These are phyloP conservation scores for Halenospora varia DNA, from an alignment of 495 filamentous ascomycete species.

Conservation along the genomic window DNA sequence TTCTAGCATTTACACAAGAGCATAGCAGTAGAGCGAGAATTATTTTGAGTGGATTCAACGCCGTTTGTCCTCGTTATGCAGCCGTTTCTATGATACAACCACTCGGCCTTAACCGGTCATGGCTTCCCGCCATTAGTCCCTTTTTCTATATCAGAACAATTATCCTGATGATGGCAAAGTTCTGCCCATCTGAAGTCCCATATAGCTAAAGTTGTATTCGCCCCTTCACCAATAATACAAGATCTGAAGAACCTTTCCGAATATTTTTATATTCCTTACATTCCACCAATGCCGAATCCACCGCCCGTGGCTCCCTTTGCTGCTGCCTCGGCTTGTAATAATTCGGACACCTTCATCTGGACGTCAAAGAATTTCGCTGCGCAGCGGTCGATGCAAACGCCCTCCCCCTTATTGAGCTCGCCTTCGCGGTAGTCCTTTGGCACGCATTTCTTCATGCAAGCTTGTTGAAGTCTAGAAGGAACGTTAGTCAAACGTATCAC, in stretches of 20 bases:
- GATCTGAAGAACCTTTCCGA: no score
- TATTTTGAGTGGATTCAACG: not conserved
- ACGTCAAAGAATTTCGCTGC: constrained; percentile 97
- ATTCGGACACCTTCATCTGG: constrained; percentile 79
- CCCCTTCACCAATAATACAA: constrained; percentile 11
- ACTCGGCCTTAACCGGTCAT: no score
- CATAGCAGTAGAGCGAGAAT: constrained; percentile 2
- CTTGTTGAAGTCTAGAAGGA: constrained; percentile 67
- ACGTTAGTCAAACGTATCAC: not conserved
- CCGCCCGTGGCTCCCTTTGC: constrained; percentile 36
- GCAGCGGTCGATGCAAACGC: constrained; percentile 95
- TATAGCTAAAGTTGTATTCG: no score
- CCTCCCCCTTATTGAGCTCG: constrained; percentile 97
- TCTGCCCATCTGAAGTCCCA: no score
- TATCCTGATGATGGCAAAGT: no score
- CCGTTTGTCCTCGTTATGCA: no score
- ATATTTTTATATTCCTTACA: no score
- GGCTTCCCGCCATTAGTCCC: no score
- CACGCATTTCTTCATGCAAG: constrained; percentile 90
- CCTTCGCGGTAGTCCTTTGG: constrained; percentile 86
- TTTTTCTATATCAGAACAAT: no score
- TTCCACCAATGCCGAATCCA: constrained; percentile 31
- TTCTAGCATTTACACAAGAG: constrained; percentile 21
- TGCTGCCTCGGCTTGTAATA: constrained; percentile 46
- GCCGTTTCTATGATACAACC: no score